These are phyloP conservation scores for Leishmania martiniquensis DNA, from an alignment of 208 protist genomes.

Conservation along the genomic window DNA sequence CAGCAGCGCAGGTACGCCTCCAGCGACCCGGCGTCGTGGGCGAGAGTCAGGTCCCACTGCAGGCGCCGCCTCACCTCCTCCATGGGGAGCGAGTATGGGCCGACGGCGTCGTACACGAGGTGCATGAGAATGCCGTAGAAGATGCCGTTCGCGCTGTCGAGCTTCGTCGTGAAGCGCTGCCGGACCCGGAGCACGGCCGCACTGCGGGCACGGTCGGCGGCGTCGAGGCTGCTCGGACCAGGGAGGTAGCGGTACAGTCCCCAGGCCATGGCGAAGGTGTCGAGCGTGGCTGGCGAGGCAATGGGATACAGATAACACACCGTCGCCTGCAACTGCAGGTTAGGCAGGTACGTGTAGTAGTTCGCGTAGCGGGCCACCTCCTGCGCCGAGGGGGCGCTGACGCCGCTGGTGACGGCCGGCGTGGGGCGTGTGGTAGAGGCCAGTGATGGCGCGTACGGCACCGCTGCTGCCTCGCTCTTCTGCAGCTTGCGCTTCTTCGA, in stretches of 20 bases:
- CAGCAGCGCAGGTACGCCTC: slow-evolving; percentile 59
- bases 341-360: slow-evolving; percentile 66
- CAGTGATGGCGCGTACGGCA: slow-evolving; percentile 18
- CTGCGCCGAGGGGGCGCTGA: slow-evolving; percentile 35
- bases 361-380: slow-evolving; percentile 57
- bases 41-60: slow-evolving; percentile 71
- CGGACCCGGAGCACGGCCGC: slow-evolving; percentile 58
- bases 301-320: slow-evolving; percentile 59
- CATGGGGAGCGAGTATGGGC: slow-evolving; percentile 61
- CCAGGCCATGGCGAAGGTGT: slow-evolving; percentile 69
- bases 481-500: slow-evolving; percentile 15
- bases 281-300: slow-evolving; percentile 45
- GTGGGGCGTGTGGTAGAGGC: slow-evolving; percentile 26
- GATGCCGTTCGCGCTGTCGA: slow-evolving; percentile 36
- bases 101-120: slow-evolving; percentile 81
- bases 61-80: slow-evolving; percentile 64
- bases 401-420: neutral
- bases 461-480: neutral
- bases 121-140: slow-evolving; percentile 78
- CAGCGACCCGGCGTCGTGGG: slow-evolving; percentile 59
- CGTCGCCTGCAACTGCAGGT: slow-evolving; percentile 85
- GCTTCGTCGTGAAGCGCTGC: slow-evolving; percentile 61
- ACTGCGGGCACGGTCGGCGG: slow-evolving; percentile 31
- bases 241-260: slow-evolving; percentile 50
- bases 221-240: slow-evolving; percentile 39